Conservation (phyloP, 2,329 filamentous ascomycete species). For the Byssothecium circinans region DNA sequence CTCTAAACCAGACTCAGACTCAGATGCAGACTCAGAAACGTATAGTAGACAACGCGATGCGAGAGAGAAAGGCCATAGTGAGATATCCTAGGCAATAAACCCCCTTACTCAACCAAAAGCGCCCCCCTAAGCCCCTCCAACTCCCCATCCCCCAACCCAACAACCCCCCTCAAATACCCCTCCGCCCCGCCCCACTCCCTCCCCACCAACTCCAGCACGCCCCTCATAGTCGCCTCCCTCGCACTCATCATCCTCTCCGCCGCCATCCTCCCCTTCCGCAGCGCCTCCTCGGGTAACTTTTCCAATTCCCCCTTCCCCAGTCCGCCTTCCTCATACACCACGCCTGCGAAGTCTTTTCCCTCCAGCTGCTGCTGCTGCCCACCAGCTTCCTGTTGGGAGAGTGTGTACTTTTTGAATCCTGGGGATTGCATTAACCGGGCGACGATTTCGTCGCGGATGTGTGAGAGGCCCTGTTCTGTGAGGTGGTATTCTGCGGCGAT, state of each 20-base stretch:
- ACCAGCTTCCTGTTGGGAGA: slow-evolving; percentile 9
- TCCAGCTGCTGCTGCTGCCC: slow-evolving; percentile 54
- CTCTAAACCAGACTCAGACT: too few species aligned
- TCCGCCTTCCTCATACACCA: slow-evolving; percentile 10
- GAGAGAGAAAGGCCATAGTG: too few species aligned
- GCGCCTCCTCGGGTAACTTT: slow-evolving; percentile 36
- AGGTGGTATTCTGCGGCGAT: slow-evolving; percentile 67
- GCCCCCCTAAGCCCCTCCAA: slow-evolving; percentile 52
- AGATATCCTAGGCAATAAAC: too few species aligned
- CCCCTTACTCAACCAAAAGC: slow-evolving; percentile 27
- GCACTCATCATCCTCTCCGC: slow-evolving; percentile 43
- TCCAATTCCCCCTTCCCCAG: slow-evolving; percentile 39
- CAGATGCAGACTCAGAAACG: too few species aligned
- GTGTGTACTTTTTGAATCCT: slow-evolving; percentile 29
- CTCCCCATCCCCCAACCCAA: slow-evolving; percentile 59
- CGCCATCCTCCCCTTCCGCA: slow-evolving; percentile 26
- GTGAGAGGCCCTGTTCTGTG: slow-evolving; percentile 62
- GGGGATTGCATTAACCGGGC: slow-evolving; percentile 50
- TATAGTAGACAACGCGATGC: too few species aligned
- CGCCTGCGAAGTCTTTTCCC: slow-evolving; percentile 47
- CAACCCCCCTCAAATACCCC: slow-evolving; percentile 61
- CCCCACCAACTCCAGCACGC: slow-evolving; percentile 57
- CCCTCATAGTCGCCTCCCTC: slow-evolving; percentile 55
- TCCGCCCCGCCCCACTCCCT: slow-evolving; percentile 65
- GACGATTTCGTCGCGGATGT: slow-evolving; percentile 51